A percentile compares a stretch with the other conserved stretches of the same genome.
These are phyloP conservation scores for Tilletia walkeri DNA, from an alignment of 1,284 basidiomycete species.

Conservation along the genomic window DNA sequence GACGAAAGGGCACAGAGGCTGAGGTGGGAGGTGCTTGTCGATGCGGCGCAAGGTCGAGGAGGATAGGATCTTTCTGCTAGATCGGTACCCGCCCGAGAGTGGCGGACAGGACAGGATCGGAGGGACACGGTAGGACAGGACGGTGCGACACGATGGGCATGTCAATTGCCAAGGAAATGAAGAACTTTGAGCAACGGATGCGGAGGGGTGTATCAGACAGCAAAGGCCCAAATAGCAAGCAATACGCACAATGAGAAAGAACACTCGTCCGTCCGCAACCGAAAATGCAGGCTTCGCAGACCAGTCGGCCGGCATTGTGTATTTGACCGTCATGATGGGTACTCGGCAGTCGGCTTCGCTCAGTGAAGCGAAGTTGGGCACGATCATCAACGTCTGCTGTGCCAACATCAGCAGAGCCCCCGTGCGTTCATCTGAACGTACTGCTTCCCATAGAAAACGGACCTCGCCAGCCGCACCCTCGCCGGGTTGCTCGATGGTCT, in stretches of 20 bases:
- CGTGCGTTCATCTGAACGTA: not conserved
- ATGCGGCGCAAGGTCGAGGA: conserved; percentile 7
- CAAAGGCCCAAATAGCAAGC: no score
- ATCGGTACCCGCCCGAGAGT: not conserved
- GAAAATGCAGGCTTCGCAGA: not conserved
- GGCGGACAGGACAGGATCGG: not conserved
- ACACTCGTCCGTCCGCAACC: conserved; percentile 4
- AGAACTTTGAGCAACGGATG: no score
- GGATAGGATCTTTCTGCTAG: not conserved
- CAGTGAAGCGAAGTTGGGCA: conserved; percentile 1
- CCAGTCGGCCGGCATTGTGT: not conserved
- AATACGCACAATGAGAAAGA: not conserved
- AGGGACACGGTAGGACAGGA: not conserved
- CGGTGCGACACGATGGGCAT: no score
- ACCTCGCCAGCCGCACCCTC: no score
- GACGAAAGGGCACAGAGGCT: not conserved
- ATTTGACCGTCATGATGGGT: not conserved
- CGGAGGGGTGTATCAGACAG: no score
- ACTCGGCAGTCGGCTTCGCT: not conserved
- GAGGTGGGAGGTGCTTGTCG: not conserved
- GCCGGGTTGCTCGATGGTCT: no score
- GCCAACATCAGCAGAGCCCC: not conserved
- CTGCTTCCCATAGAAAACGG: not conserved
- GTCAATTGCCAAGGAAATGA: no score
- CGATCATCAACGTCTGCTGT: not conserved